These are phyloP conservation scores for Blastobotrys terrestris DNA, from an alignment of 805 yeast genomes.

Conservation along the genomic window DNA sequence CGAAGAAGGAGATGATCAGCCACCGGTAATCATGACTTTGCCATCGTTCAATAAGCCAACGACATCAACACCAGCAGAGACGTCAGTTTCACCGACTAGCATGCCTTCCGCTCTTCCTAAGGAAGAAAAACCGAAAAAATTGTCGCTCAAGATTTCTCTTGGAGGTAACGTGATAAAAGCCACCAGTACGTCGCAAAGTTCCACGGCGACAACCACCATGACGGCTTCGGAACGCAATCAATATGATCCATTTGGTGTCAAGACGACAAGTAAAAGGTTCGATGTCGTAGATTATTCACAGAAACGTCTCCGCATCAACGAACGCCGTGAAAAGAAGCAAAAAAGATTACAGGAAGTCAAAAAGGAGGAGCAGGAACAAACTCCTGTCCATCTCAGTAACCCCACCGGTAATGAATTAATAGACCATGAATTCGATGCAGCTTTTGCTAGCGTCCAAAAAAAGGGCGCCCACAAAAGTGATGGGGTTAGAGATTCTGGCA, in stretches of 20 bases:
- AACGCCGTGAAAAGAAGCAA: slow-evolving; percentile 8
- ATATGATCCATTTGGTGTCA: slow-evolving; percentile 14
- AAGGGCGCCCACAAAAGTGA: slow-evolving; percentile 5
- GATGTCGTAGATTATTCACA: slow-evolving; percentile 11
- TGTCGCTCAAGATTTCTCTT: slow-evolving; percentile 10
- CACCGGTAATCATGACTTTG: not conserved
- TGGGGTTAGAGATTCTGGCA: slow-evolving; percentile 10
- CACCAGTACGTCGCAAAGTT: not conserved
- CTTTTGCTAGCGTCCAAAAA: slow-evolving; percentile 10
- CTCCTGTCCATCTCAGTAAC: too few species aligned
- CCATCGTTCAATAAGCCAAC: not conserved
- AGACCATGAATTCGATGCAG: slow-evolving; percentile 10
- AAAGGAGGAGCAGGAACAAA: not conserved
- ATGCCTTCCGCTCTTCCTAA: slow-evolving; percentile 1
- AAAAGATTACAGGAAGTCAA: not conserved
- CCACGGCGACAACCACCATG: slow-evolving; percentile 7
- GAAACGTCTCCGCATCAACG: slow-evolving; percentile 7
- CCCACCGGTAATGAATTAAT: slow-evolving; percentile 1
- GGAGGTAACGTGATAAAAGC: slow-evolving; percentile 1
- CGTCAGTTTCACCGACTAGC: not conserved
- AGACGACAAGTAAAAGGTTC: slow-evolving; percentile 7
- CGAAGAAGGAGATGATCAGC: not conserved
- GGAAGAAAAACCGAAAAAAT: slow-evolving; percentile 6
- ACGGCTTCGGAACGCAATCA: slow-evolving; percentile 2
- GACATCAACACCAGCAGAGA: not conserved